Conservation (phyloP, 176 grass and related monocot genomes). For the Cocos nucifera region DNA sequence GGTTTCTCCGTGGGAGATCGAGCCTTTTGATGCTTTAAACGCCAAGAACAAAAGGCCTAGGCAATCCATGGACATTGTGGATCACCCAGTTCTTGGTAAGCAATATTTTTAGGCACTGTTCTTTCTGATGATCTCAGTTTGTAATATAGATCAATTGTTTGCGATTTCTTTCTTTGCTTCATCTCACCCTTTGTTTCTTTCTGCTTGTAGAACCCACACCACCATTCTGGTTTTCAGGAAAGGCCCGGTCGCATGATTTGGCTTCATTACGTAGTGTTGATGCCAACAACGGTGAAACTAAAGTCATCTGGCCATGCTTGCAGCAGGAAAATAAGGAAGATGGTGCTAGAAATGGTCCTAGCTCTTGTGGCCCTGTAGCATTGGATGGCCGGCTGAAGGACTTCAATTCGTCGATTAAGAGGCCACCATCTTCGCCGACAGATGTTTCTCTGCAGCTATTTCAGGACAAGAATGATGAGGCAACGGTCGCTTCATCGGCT, state of each 20-base stretch:
- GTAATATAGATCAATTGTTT: too few species aligned
- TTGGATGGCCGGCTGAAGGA: conserved; percentile 44
- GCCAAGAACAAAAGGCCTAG: too few species aligned
- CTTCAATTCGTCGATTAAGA: conserved; percentile 29
- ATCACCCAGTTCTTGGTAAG: too few species aligned
- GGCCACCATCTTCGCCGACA: conserved; percentile 23
- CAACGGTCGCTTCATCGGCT: conserved; percentile 8
- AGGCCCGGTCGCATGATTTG: conserved; percentile 38
- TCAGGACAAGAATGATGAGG: conserved; percentile 23
- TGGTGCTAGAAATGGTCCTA: conserved; percentile 24
- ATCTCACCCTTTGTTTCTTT: background rate
- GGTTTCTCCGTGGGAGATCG: too few species aligned
- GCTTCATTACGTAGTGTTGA: conserved; percentile 20
- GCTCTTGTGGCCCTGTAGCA: conserved; percentile 25
- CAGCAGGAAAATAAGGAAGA: conserved; percentile 20
- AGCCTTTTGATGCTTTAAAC: too few species aligned
- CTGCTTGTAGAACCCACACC: conserved; percentile 31
- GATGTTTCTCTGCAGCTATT: conserved; percentile 31
- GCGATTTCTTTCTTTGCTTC: background rate
- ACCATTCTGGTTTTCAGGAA: conserved; percentile 47
- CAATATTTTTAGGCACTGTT: too few species aligned
- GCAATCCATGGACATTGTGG: too few species aligned
- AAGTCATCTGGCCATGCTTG: conserved; percentile 24
- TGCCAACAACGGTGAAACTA: conserved; percentile 27
- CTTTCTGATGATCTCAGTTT: too few species aligned